phyloP scores from a whole-genome alignment of 352 stramenopile genomes.

The Phytophthora sp. region DNA sequence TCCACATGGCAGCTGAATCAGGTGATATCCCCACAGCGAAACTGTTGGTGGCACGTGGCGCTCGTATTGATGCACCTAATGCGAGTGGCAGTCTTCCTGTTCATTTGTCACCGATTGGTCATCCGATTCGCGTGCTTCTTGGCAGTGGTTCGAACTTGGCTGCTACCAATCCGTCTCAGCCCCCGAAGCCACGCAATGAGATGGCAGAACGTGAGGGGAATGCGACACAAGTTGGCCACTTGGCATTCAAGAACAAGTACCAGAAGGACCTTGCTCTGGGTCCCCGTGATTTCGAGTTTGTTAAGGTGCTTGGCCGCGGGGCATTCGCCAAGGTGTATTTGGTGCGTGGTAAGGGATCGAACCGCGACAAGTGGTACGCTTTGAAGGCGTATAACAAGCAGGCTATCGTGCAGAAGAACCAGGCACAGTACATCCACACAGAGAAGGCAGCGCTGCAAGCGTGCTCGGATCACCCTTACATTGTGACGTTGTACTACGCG shows the following conservation, averaged over 20 bases:
- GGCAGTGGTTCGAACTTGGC: conserved; percentile 73
- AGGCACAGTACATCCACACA: conserved; percentile 88
- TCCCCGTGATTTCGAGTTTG: conserved; percentile 87
- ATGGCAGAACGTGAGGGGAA: conserved; percentile 54
- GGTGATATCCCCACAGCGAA: conserved; percentile 85
- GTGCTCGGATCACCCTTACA: conserved; percentile 87
- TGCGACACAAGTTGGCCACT: conserved; percentile 76
- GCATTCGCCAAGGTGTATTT: conserved; percentile 89
- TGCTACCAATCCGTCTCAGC: conserved; percentile 74
- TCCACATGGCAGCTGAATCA: conserved; percentile 81
- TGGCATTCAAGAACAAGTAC: conserved; percentile 92
- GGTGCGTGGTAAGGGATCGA: conserved; percentile 82
- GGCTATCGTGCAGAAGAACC: conserved; percentile 89
- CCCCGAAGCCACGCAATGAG: conserved; percentile 61
- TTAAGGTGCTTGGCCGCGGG: conserved; percentile 83
- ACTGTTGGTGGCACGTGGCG: conserved; percentile 73
- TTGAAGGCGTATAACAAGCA: conserved; percentile 91
- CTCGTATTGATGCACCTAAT: conserved; percentile 77
- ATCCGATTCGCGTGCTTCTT: conserved; percentile 84
- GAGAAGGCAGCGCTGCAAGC: conserved; percentile 84
- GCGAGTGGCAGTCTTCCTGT: conserved; percentile 82
- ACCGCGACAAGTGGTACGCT: conserved; percentile 88
- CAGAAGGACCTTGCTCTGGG: conserved; percentile 83
- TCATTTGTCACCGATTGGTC: conserved; percentile 85
- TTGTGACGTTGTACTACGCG: conserved; percentile 84